A percentile compares a stretch with the other conserved stretches of the same genome.
Evolutionary conservation across 495 filamentous ascomycete species (phyloP).

Genomic region (Wilcoxina mikolae): DNA sequence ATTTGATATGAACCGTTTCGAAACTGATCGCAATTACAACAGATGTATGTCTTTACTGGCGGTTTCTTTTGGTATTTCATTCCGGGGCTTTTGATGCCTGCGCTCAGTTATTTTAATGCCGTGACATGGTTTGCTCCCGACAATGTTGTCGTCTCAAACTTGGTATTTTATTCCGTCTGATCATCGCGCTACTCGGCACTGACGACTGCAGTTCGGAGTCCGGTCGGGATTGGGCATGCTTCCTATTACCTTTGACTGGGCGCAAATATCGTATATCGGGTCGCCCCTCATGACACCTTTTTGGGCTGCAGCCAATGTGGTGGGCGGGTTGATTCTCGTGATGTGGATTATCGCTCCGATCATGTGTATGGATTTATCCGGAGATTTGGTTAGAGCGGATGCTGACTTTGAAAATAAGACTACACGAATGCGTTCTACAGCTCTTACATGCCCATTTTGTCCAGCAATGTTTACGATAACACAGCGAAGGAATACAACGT

Average conservation of each 20-base stretch:
- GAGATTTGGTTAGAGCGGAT: constrained; percentile 12
- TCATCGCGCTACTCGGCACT: not conserved
- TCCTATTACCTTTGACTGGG: constrained; percentile 84
- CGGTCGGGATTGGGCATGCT: constrained; percentile 75
- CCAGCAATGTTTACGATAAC: constrained; percentile 66
- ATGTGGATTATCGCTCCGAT: constrained; percentile 83
- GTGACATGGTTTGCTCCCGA: constrained; percentile 80
- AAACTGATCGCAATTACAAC: constrained; percentile 6
- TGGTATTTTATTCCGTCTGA: constrained; percentile 31
- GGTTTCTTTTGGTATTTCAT: constrained; percentile 69
- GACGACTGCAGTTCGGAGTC: constrained; percentile 48
- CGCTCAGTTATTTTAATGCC: constrained; percentile 78
- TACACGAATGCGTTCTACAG: constrained; percentile 65
- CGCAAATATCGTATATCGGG: constrained; percentile 80
- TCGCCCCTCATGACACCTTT: constrained; percentile 77
- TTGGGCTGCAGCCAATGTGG: constrained; percentile 82
- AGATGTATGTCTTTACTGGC: constrained; percentile 42
- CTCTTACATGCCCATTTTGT: constrained; percentile 66
- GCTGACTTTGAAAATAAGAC: constrained; percentile 34
- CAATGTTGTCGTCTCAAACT: constrained; percentile 60
- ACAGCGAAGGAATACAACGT: constrained; percentile 63
- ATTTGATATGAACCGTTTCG: constrained; percentile 8
- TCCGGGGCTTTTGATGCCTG: constrained; percentile 71
- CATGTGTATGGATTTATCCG: constrained; percentile 37
- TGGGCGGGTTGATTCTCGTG: constrained; percentile 66